Evolutionary conservation across 805 yeast genomes (phyloP).

Genomic region (Candida montana): DNA sequence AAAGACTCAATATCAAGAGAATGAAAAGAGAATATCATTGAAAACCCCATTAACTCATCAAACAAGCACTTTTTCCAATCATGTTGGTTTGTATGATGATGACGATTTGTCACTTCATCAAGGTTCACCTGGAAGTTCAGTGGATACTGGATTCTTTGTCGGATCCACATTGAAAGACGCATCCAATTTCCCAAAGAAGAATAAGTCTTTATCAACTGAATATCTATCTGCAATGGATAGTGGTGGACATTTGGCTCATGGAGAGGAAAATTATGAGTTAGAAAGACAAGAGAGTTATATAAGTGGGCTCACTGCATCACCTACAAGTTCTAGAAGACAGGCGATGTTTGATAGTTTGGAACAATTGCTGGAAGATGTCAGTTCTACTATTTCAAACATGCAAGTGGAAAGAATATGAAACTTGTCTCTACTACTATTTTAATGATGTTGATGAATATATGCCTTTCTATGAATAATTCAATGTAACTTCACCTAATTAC

Average conservation of each 20-base stretch:
- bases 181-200: conserved; percentile 4
- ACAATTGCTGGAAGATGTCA: conserved; percentile 19
- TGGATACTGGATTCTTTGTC: conserved; percentile 21
- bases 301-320: conserved; percentile 6
- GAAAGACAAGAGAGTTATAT: background rate
- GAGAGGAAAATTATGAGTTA: conserved; percentile 3
- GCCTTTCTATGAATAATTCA: background rate
- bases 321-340: conserved; percentile 12
- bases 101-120: no score
- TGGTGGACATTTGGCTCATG: background rate
- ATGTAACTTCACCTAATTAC: no score
- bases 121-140: conserved; percentile 13
- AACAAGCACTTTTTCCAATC: background rate
- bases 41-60: background rate
- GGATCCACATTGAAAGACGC: conserved; percentile 7
- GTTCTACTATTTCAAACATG: conserved; percentile 10
- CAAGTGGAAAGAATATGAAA: background rate
- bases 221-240: background rate
- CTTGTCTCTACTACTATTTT: no score
- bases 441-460: no score
- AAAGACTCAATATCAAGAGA: conserved; percentile 3
- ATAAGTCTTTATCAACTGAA: conserved; percentile 2
- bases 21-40: conserved; percentile 3
- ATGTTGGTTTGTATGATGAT: no score
- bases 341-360: conserved; percentile 20